Conservation (phyloP, 2,329 filamentous ascomycete genomes). For the Botrytis cinerea region DNA sequence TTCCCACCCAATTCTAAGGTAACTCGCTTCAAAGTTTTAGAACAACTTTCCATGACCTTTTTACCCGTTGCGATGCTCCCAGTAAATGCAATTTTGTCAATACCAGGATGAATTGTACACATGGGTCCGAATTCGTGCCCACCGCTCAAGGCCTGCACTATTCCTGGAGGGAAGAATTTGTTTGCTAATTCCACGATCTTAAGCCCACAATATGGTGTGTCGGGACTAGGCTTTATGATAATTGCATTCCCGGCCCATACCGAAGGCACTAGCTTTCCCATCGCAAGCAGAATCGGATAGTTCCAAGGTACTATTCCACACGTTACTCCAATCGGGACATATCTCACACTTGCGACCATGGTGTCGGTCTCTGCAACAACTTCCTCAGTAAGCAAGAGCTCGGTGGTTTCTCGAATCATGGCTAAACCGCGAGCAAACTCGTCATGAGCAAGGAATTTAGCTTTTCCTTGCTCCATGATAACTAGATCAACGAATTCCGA, state of each 20-base stretch:
- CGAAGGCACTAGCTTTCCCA: slow-evolving; percentile 52
- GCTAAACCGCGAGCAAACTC: slow-evolving; percentile 27
- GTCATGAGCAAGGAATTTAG: slow-evolving; percentile 37
- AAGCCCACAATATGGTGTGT: slow-evolving; percentile 53
- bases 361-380: slow-evolving; percentile 19
- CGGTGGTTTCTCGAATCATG: slow-evolving; percentile 18
- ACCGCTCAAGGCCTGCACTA: slow-evolving; percentile 47
- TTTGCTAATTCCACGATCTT: slow-evolving; percentile 54
- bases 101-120: slow-evolving; percentile 55
- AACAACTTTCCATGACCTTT: slow-evolving; percentile 49
- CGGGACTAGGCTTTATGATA: slow-evolving; percentile 59
- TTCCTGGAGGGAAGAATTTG: slow-evolving; percentile 53
- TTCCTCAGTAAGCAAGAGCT: slow-evolving; percentile 24
- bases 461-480: slow-evolving; percentile 53
- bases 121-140: slow-evolving; percentile 54
- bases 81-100: slow-evolving; percentile 61
- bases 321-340: slow-evolving; percentile 51
- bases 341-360: slow-evolving; percentile 46
- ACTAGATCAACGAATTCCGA: slow-evolving; percentile 41
- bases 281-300: slow-evolving; percentile 51
- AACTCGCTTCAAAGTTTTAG: slow-evolving; percentile 51
- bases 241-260: slow-evolving; percentile 54
- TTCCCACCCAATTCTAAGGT: slow-evolving; percentile 53
- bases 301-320: slow-evolving; percentile 63
- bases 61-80: slow-evolving; percentile 55